Base-by-base conservation (phyloP, 768 basidiomycete species). In the Lactarius quietus region DNA sequence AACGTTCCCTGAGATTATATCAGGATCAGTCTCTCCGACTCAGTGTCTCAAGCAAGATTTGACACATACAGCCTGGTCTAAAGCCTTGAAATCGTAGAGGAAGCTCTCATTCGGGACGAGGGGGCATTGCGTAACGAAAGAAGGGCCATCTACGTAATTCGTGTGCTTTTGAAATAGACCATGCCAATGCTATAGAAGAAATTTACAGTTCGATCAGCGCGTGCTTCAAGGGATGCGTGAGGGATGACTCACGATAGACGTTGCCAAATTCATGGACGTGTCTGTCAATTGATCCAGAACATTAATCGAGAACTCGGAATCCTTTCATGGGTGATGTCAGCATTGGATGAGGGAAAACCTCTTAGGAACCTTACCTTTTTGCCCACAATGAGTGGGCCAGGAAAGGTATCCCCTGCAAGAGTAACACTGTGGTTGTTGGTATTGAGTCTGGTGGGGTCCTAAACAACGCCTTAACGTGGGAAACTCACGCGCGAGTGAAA, bases 51-150 rank as follows among this genome's bases (percentile, higher is more conserved):
- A 45, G 31, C 20, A 36, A 17, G 26, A 35, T 26, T 6, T 14
- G n/a, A 15, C 3, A 10, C 59, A n/a, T 55, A 67, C 67, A 3
- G 78, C 76, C 54, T 80, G 79, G 15, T 72, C 71, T 6, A 71
- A 71, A 1, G 70, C 72, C 3, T 62, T 61, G 69, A 81, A 80
- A 12, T 75, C 63, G 69, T 83, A 81, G 26, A 76, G 56, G 70
- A 79, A 82, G 2, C 76, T 75, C 57, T 81, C 65, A 0, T 64
- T 61, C n/a, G 76, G 70, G 20, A 76, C 65, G 38, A 82, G 79
- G 5, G 80, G 81, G 63, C 80, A 81, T 63, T 80, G 80, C 7
- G 41, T 73, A 26, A 77, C 76, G 48, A 68, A 77, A 15, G 70
- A 65, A 10, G 62, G 56, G 18, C 71, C 71, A 26, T 72, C 71